These are phyloP conservation scores for Vinca major DNA, from an alignment of 305 asterid species.

Conservation along the genomic window DNA sequence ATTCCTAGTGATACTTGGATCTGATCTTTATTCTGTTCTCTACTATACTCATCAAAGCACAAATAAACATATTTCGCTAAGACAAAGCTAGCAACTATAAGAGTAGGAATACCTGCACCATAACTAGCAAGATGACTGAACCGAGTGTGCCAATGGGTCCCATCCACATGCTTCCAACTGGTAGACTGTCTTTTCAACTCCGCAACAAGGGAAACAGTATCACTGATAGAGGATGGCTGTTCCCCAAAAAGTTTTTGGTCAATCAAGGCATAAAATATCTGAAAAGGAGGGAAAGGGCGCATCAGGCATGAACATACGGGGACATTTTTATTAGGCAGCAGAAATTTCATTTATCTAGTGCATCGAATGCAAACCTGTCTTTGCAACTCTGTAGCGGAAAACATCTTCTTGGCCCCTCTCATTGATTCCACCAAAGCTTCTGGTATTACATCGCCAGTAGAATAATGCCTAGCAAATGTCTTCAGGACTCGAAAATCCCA, in stretches of 20 bases:
- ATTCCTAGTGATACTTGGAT: neutral
- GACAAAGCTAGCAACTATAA: slow-evolving; percentile 6
- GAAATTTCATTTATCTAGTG: slow-evolving; percentile 9
- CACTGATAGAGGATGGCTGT: slow-evolving; percentile 44
- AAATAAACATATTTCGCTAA: neutral
- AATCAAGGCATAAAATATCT: slow-evolving; percentile 77
- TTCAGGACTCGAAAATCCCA: slow-evolving; percentile 82
- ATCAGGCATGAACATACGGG: slow-evolving; percentile 10
- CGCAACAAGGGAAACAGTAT: slow-evolving; percentile 49
- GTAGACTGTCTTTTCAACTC: slow-evolving; percentile 75
- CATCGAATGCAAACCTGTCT: slow-evolving; percentile 57
- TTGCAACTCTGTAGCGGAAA: slow-evolving; percentile 90
- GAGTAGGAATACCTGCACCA: slow-evolving; percentile 67
- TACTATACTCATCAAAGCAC: neutral
- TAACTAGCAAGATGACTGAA: slow-evolving; percentile 82
- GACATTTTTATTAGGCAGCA: slow-evolving; percentile 5
- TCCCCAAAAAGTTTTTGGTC: slow-evolving; percentile 70
- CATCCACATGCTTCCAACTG: slow-evolving; percentile 76
- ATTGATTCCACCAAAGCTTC: slow-evolving; percentile 68
- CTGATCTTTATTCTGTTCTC: neutral
- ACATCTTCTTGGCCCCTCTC: slow-evolving; percentile 69
- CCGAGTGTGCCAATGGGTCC: slow-evolving; percentile 92
- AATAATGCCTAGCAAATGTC: slow-evolving; percentile 68
- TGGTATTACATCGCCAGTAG: slow-evolving; percentile 83
- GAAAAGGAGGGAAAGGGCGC: slow-evolving; percentile 23